phyloP scores from a whole-genome alignment of 1,284 basidiomycete genomes.

The Marasmius tenuissimus region DNA sequence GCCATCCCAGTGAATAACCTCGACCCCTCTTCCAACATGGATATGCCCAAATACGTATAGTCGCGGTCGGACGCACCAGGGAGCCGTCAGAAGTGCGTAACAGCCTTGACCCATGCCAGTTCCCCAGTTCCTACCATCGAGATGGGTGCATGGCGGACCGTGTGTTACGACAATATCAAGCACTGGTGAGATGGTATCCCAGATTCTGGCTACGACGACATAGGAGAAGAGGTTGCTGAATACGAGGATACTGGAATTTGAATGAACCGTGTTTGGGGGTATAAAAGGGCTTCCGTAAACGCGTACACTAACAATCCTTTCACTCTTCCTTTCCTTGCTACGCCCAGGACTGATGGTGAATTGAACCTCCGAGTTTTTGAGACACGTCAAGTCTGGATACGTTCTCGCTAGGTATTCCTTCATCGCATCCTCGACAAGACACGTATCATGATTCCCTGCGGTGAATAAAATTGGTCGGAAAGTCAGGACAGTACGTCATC shows the following conservation, averaged over 20 bases:
- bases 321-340: too few species aligned
- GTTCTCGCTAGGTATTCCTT: background rate
- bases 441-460: constrained; percentile 39
- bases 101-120: constrained; percentile 16
- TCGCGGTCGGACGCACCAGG: constrained; percentile 33
- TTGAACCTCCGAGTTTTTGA: constrained; percentile 26
- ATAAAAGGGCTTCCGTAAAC: constrained; percentile 35
- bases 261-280: constrained; percentile 33
- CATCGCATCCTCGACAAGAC: constrained; percentile 14
- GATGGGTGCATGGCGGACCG: constrained; percentile 36
- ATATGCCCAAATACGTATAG: constrained; percentile 44
- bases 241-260: constrained; percentile 36
- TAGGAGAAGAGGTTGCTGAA: background rate
- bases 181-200: constrained; percentile 24
- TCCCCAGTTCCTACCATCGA: constrained; percentile 27
- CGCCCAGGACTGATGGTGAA: constrained; percentile 17
- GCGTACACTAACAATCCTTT: too few species aligned
- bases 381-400: constrained; percentile 26
- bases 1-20: constrained; percentile 15
- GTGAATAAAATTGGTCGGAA: constrained; percentile 35
- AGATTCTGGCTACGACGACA: constrained; percentile 8
- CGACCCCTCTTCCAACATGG: constrained; percentile 35
- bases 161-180: constrained; percentile 43
- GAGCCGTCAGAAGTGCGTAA: constrained; percentile 25
- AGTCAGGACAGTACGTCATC: constrained; percentile 24